Base-by-base conservation (phyloP, 441 rosid genomes). In the Pelargonium australe region DNA sequence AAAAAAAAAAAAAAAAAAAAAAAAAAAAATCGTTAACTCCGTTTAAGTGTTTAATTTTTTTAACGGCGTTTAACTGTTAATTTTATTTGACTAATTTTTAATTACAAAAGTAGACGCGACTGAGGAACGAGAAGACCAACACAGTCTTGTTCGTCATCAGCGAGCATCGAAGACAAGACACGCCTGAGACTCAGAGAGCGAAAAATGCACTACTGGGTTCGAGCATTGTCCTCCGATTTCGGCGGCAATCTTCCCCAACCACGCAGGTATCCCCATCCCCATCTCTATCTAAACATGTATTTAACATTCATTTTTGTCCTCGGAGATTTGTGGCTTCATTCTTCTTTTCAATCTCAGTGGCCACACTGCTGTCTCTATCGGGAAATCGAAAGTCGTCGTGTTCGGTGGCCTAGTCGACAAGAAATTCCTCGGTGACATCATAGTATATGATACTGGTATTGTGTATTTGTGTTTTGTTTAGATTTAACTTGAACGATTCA, bases 331-430 rank as follows among this genome's bases (percentile, higher is more conserved):
- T 41, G 55, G 25, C n/a, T 14, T 41, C 19, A 49, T 53, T 58
- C 47, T 69, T 58, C 70, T 44, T 14, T 14, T 11, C 16, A 53
- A 75, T 63, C 20, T 65, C 87, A 95, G 99, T 78, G 99, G 99
- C 28, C 99, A 95, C 77, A 82, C 91, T 10, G 86, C 96, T 67
- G 90, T 89, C 72, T 72, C 77, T 67, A 82, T 87, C 69, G 97
- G 96, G 17, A 92, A 92, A 69, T 87, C 97, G 9, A 92, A 89
- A 82, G 86, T 90, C 64, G 85, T 92, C 37, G 80, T 90, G 71
- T 95, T 95, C 41, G 99, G 99, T 31, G 98, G 99, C 28, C 87
- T 95, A 51, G 74, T 83, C 47, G 96, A 90, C 71, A 92, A 89
- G 84, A 89, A 78, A 70, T 95, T 95, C 71, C 88, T 90, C 55